Evolutionary conservation across 352 stramenopile species (phyloP), one percentile per base, ranked within the genome.

Genomic region (Globisporangium megalacanthum): DNA sequence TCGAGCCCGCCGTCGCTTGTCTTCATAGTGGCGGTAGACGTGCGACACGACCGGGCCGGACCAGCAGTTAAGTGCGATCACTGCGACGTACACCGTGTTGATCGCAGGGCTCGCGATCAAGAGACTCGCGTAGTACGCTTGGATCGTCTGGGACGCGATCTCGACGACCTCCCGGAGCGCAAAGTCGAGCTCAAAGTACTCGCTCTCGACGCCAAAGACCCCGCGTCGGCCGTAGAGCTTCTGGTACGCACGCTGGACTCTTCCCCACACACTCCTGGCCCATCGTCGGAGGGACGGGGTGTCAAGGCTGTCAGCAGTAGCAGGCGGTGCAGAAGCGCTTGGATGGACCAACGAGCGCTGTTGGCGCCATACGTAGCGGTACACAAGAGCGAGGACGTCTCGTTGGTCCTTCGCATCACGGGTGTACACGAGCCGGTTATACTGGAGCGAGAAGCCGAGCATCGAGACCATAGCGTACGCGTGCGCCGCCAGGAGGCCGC

Each of bases 91-190:
- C 17, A 73, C 13, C 13, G 56, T 50, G 37, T 73, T 73, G 47
- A 73, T 68, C 64, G 55, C 68, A 3, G 22, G 14, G 2, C 53
- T 51, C 1, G 45, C 35, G 47, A 65, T 56, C 22, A 65, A 42
- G 3, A 11, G 36, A 20, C 60, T 70, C 36, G 60, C 49, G 7
- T 54, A 39, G 36, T 65, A 62, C 37, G 55, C 60, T 41, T 71
- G 60, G 4, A 59, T 4, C 9, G 42, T 66, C 54, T 72, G 65
- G 17, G 62, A 72, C 19, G 61, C 37, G 48, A 69, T 66, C 53
- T 72, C 61, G 15, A 63, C 10, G 14, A 52, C 20, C 48, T 69
- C 61, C 35, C 57, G 51, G 9, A 63, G 15, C 5, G 69, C 29
- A 11, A 66, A 72, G 8, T 54, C 35, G 9, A 51, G 11, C 22